Base-by-base conservation (phyloP, 805 yeast genomes). In the Starmerella floricola region DNA sequence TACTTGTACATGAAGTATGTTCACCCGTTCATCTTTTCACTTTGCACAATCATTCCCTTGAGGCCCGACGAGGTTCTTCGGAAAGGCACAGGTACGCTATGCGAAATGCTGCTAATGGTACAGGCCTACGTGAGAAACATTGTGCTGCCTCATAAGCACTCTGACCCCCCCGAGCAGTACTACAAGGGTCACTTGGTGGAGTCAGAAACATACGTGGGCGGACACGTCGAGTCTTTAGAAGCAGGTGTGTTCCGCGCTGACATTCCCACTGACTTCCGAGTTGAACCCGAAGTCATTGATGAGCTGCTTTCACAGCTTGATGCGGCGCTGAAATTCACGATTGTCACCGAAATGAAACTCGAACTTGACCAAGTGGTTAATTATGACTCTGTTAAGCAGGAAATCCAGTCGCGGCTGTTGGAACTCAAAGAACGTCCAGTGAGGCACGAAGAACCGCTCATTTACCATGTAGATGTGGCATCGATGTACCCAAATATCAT, bases 401-500 rank as follows among this genome's bases (percentile, higher is more conserved):
- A 72, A 30, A 78, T 93, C 44, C 69, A 68, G 32, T 51, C 56
- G 0, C 66, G 68, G 51, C 65, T 91, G 12, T 45, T 69, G n/a
- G 81, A 69, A 2, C 62, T 91, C 39, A 76, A 73, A 47, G 59
- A 66, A 1, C 69, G 69, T 30, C 87, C 88, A 1, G 67, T 67
- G 29, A 68, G 96, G 51, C 59, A 60, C 11, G 97, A 91, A 54
- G 65, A 66, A 10, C 99, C 99, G 0, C 66, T 83, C 36, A 91
- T 91, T 49, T 91, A 93, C 55, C 99, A 91, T 57, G 95, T 93
- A 29, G 99, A 91, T 66, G 99, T 91, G 38, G 96, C 99, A 1
- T 91, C 98, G 1, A 91, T 91, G 99, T 91, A 91, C 57, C 99
- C 99, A 5, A 91, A 91, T 57, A 91, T 91, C 59, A 91, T 91